Conservation (phyloP, 73 alveolate species). For the Uronychia binucleata region DNA sequence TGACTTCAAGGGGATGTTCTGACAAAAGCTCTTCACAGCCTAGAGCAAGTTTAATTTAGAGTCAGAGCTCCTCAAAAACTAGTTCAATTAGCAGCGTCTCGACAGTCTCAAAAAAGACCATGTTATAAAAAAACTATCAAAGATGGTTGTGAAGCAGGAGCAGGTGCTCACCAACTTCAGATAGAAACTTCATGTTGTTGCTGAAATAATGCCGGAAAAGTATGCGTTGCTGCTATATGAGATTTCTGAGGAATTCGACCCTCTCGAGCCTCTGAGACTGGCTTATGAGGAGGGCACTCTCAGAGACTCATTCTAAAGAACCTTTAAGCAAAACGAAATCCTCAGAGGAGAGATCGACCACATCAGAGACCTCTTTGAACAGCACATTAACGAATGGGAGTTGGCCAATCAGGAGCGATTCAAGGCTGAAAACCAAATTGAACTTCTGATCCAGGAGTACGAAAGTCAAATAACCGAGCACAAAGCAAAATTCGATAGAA, state of each 20-base stretch:
- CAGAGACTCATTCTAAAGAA: not conserved
- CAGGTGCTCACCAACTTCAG: not conserved
- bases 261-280: not conserved
- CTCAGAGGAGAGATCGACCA: not conserved
- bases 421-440: no score
- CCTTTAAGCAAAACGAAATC: not conserved
- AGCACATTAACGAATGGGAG: not conserved
- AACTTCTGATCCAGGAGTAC: no score
- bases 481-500: no score
- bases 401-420: not conserved
- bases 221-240: not conserved
- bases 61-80: not conserved
- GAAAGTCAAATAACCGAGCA: no score
- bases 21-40: not conserved
- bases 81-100: not conserved
- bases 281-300: not conserved
- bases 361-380: not conserved
- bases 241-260: not conserved
- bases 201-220: not conserved
- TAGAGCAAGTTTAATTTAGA: not conserved
- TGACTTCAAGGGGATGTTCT: not conserved
- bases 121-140: not conserved
- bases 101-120: not conserved
- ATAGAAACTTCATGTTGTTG: not conserved
- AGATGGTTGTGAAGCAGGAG: not conserved